Percentiles rank a stretch among this genome's conserved stretches.
These are phyloP conservation scores for Fusarium tjaetaba DNA, from an alignment of 2,329 filamentous ascomycete species.

Conservation along the genomic window DNA sequence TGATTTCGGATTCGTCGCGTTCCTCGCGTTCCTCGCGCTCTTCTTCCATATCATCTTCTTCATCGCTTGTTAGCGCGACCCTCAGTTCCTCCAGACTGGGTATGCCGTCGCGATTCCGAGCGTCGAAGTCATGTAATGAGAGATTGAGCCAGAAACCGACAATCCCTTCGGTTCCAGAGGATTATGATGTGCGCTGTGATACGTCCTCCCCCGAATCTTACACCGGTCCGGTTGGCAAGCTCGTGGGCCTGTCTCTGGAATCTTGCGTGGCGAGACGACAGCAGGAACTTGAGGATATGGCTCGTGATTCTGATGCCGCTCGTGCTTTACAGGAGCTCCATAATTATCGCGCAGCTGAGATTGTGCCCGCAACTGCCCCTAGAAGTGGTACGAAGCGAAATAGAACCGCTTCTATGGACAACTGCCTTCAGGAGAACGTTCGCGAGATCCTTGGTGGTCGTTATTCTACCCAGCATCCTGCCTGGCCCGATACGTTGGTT, in stretches of 20 bases:
- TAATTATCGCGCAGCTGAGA: conserved; percentile 56
- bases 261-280: conserved; percentile 58
- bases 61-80: conserved; percentile 69
- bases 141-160: conserved; percentile 62
- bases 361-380: conserved; percentile 47
- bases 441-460: conserved; percentile 65
- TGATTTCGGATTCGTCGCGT: conserved; percentile 71
- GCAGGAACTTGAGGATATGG: conserved; percentile 57
- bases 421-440: conserved; percentile 73
- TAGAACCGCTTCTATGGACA: conserved; percentile 67
- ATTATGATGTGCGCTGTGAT: conserved; percentile 61
- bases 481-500: conserved; percentile 52
- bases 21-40: conserved; percentile 70
- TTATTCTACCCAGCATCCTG: conserved; percentile 42
- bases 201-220: conserved; percentile 68
- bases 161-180: conserved; percentile 68
- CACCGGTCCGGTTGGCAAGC: conserved; percentile 62
- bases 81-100: conserved; percentile 61
- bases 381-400: conserved; percentile 66
- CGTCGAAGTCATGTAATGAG: conserved; percentile 67
- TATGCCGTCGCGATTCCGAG: conserved; percentile 71
- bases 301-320: conserved; percentile 63
- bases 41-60: conserved; percentile 72
- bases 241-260: conserved; percentile 60
- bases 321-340: conserved; percentile 70